Base-by-base conservation (phyloP, 208 protist species). In the Leishmania martiniquensis region DNA sequence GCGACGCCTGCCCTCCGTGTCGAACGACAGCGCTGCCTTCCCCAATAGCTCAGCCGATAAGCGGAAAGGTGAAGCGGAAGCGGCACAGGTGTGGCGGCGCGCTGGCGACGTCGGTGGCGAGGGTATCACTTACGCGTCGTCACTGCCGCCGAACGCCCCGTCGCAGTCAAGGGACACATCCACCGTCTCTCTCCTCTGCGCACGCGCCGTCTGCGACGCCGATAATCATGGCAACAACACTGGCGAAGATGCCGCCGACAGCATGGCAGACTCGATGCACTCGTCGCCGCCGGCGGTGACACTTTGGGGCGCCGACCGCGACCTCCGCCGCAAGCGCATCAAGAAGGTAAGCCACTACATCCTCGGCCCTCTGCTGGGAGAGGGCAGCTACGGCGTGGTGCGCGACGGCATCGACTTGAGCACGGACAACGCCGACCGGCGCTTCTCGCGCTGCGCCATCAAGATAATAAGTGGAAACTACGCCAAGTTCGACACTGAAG, bases 321-420 rank as follows among this genome's bases (percentile, higher is more conserved):
- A 88, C 44, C 78, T 91, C 2, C 86, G 92, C 25, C 84, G 88
- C 22, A 97, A 97, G 81, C 90, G 90, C 44, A 85, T 96, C 47
- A 97, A 97, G 81, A 85, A 90, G 71, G 90, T 97, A 17, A 93
- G 87, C 60, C 83, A 86, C 76, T 97, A 97, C 81, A 88, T 97
- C 57, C 82, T 97, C 15, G 93, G 93, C 22, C 84, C 90, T 4
- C 76, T 97, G 29, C 81, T 95, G 15, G 93, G 93, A 1, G 93
- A 97, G 70, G 93, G 93, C 49, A 75, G 81, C 39, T 93, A 90
- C 79, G 90, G 91, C 37, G 87, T 88, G 2, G 91, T 97, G 54
- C 91, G 93, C 6, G 93, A 97, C 72, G 89, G 89, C 39, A 89
- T 97, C 70, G 83, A 94, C 77, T 83, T 89, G 29, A 90, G 81